Evolutionary conservation across 345 rosid genomes (phyloP).

Genomic region (Heritiera littoralis): DNA sequence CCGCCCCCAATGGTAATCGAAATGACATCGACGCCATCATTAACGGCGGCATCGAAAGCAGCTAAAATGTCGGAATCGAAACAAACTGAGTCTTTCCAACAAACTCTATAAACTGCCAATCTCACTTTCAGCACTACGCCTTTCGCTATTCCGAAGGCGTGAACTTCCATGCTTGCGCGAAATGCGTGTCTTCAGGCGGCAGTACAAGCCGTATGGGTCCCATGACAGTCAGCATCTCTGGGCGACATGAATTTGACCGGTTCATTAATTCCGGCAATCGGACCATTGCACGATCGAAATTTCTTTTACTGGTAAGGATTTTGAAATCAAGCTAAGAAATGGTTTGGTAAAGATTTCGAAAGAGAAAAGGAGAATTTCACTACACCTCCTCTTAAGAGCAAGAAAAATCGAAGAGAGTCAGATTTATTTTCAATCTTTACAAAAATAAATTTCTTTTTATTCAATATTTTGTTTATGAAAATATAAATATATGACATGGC

Average conservation of each 20-base stretch:
- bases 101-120: constrained; percentile 71
- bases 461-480: no score
- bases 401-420: no score
- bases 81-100: constrained; percentile 83
- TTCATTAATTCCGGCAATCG: constrained; percentile 56
- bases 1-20: constrained; percentile 83
- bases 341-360: no score
- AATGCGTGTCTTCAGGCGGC: constrained; percentile 70
- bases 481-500: no score
- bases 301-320: no score
- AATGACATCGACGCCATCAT: constrained; percentile 72
- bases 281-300: constrained; percentile 26
- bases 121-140: constrained; percentile 88
- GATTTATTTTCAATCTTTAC: no score
- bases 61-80: constrained; percentile 84
- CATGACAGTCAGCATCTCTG: constrained; percentile 86
- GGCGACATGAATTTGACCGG: constrained; percentile 79
- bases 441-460: no score
- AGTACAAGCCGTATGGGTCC: constrained; percentile 82
- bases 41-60: constrained; percentile 62
- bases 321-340: no score
- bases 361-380: no score
- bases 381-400: no score
- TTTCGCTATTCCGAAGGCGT: constrained; percentile 73
- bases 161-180: constrained; percentile 72